Evolutionary conservation across 208 protist genomes (phyloP), one percentile per base, ranked within the genome.

Genomic region (Leptomonas seymouri): DNA sequence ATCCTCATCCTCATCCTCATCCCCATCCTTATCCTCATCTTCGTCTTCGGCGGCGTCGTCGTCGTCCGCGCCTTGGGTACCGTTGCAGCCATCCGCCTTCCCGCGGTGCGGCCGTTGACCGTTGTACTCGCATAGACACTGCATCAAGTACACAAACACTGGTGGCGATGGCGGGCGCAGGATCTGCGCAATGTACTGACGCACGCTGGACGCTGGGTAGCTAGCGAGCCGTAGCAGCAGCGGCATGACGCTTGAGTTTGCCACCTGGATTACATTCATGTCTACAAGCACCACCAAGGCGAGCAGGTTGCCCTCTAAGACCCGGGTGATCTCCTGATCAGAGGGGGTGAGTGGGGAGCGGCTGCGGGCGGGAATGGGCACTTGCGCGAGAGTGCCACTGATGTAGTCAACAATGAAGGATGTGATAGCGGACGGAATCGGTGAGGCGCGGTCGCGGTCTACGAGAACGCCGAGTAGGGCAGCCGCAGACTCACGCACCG

Each of bases 141-240:
- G n/a, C 57, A 83, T 69, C 16, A 91, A 45, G 39, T 72, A 75
- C 30, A 64, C 67, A 64, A 89, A 92, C 20, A 83, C 74, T 31
- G 61, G 61, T 21, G 62, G 65, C 30, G 79, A 89, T 23, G 67
- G 86, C 27, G 79, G 80, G 23, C 82, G 73, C 42, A 90, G 86
- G 30, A 81, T 74, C 59, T 84, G 82, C 31, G 90, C 87, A 18
- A 95, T 82, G 39, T 80, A 84, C 72, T 93, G 87, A 9, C 90
- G 82, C 58, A 95, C 79, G 46, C 85, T 93, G 7, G 87, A 84
- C 27, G 90, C 90, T 12, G 85, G 80, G 64, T 91, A 78, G 51
- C 72, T 64, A 51, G 86, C 74, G 23, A 90, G 68, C 51, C 51
- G 58, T 69, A 82, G 61, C 36, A 95, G 76, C 65, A 91, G 71